Conservation (phyloP, 2,329 filamentous ascomycete genomes). For the Gyromitra esculenta region DNA sequence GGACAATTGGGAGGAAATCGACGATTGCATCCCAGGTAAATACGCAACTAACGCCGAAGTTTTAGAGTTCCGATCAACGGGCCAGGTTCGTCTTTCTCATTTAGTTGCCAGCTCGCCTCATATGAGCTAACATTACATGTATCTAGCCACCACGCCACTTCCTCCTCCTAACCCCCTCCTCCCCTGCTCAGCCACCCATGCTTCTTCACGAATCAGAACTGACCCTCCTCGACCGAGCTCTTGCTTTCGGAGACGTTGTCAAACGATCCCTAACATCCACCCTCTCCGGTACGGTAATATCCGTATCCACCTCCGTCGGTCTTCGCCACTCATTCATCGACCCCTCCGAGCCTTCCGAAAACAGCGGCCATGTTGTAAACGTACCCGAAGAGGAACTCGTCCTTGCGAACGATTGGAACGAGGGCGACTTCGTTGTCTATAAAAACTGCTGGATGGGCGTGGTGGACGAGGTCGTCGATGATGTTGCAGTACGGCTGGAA, state of each 20-base stretch:
- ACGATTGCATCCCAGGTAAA: slow-evolving; percentile 42
- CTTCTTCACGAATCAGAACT: slow-evolving; percentile 63
- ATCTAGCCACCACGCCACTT: slow-evolving; percentile 64
- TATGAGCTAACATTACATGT: slow-evolving; percentile 1
- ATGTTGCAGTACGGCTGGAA: slow-evolving; percentile 65
- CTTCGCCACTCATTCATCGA: slow-evolving; percentile 54
- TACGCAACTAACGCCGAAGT: slow-evolving; percentile 46
- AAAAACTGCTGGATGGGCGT: slow-evolving; percentile 67
- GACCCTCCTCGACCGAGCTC: slow-evolving; percentile 66
- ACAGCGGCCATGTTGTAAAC: slow-evolving; percentile 32
- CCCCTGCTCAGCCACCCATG: slow-evolving; percentile 61
- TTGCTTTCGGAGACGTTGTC: slow-evolving; percentile 68
- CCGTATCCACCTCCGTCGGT: slow-evolving; percentile 60
- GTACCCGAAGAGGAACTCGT: slow-evolving; percentile 62
- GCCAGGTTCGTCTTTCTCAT: slow-evolving; percentile 58
- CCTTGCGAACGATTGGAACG: slow-evolving; percentile 63
- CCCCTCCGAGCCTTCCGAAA: slow-evolving; percentile 26
- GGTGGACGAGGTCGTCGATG: slow-evolving; percentile 64
- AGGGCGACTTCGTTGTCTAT: slow-evolving; percentile 67
- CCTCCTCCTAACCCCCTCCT: slow-evolving; percentile 63
- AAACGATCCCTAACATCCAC: slow-evolving; percentile 64
- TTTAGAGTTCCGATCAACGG: slow-evolving; percentile 41
- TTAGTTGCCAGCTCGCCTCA: not conserved
- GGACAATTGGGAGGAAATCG: slow-evolving; percentile 53
- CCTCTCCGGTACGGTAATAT: slow-evolving; percentile 68